A percentile compares a stretch with the other conserved stretches of the same genome.
These are phyloP conservation scores for Trichoderma koningiopsis DNA, from an alignment of 2,329 filamentous ascomycete genomes.

Conservation along the genomic window DNA sequence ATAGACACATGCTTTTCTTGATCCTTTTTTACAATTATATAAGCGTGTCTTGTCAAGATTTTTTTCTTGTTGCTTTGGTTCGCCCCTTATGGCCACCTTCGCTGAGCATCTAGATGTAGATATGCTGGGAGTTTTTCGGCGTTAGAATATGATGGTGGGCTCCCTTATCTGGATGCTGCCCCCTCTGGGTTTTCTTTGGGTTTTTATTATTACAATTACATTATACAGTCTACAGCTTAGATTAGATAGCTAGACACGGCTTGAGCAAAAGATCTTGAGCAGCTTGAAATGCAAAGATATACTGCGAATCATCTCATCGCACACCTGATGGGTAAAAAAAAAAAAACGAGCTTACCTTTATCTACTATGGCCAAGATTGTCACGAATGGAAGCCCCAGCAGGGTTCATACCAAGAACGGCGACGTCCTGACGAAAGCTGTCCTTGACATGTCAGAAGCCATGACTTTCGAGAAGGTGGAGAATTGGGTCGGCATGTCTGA, in stretches of 20 bases:
- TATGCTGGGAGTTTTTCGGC: slow-evolving; percentile 2
- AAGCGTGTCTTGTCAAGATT: slow-evolving; percentile 13
- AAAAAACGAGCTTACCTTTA: no score
- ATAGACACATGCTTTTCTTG: not conserved
- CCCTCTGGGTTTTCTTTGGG: not conserved
- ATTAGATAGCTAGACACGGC: slow-evolving; percentile 12
- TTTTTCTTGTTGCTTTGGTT: not conserved
- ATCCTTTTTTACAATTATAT: not conserved
- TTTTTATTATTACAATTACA: not conserved
- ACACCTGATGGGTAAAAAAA: no score
- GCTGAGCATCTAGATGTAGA: slow-evolving; percentile 20
- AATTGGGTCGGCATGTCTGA: no score
- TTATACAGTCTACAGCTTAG: slow-evolving; percentile 12
- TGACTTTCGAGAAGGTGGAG: no score
- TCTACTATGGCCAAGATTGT: no score
- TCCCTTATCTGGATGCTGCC: not conserved
- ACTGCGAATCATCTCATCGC: not conserved
- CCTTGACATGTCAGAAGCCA: no score
- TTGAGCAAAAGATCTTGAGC: not conserved
- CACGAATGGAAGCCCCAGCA: no score
- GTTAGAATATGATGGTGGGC: not conserved
- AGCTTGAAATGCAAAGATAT: not conserved
- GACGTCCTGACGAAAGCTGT: no score
- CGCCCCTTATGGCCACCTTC: not conserved
- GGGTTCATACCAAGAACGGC: no score